Conservation (phyloP, 2,329 filamentous ascomycete species). For the Teratosphaeria viscida region DNA sequence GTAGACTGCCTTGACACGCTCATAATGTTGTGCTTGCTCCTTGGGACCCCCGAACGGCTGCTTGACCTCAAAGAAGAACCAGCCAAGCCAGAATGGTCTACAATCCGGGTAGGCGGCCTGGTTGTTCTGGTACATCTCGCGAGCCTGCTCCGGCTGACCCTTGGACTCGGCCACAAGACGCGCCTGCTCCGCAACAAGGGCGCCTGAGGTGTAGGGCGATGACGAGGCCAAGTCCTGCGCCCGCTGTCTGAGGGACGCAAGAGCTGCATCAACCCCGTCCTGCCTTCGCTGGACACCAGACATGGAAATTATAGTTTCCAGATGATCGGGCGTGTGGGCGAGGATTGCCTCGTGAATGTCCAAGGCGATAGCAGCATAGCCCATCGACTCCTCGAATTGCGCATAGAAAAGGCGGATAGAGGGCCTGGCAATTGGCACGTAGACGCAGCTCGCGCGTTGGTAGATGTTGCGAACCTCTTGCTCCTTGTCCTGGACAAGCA, state of each 20-base stretch:
- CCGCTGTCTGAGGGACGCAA: slow-evolving; percentile 66
- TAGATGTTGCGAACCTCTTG: slow-evolving; percentile 91
- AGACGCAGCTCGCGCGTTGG: slow-evolving; percentile 72
- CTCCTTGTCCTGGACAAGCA: slow-evolving; percentile 72
- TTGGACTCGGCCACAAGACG: slow-evolving; percentile 78
- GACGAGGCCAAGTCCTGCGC: slow-evolving; percentile 57
- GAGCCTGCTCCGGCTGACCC: slow-evolving; percentile 63
- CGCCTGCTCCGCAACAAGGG: slow-evolving; percentile 82
- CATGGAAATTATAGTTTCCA: slow-evolving; percentile 80
- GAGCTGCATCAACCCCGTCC: slow-evolving; percentile 70
- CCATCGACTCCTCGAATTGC: slow-evolving; percentile 82
- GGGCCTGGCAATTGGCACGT: slow-evolving; percentile 76
- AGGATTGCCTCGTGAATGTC: slow-evolving; percentile 80
- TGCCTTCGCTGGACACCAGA: slow-evolving; percentile 80
- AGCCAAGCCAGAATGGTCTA: slow-evolving; percentile 79
- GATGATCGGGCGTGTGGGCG: slow-evolving; percentile 62
- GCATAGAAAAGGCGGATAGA: slow-evolving; percentile 82
- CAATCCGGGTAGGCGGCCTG: slow-evolving; percentile 77
- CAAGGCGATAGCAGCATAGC: slow-evolving; percentile 64
- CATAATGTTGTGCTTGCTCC: slow-evolving; percentile 54
- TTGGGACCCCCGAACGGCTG: slow-evolving; percentile 57
- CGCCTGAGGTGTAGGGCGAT: slow-evolving; percentile 56
- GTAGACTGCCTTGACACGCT: slow-evolving; percentile 71
- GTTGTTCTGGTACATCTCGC: slow-evolving; percentile 73
- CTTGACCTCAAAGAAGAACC: slow-evolving; percentile 78